phyloP scores from a whole-genome alignment of 495 filamentous ascomycete genomes.

The Hypoxylon subgilvum region DNA sequence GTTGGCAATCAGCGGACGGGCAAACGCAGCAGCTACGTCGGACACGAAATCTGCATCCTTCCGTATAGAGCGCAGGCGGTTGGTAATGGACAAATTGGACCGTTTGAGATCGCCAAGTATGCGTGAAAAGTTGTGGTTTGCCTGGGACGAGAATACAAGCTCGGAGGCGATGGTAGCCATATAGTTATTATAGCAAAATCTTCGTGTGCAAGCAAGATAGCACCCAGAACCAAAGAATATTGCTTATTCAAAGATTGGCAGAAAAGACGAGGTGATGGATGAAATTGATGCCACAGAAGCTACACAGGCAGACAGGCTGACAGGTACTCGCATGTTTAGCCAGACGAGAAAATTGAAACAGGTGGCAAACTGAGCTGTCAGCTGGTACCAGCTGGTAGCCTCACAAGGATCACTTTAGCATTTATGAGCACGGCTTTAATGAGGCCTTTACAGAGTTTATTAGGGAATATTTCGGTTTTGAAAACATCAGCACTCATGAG shows the following conservation, averaged over 20 bases:
- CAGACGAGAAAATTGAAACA: neutral
- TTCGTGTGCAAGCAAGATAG: no score
- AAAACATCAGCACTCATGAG: no score
- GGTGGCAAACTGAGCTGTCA: neutral
- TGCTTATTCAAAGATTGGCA: no score
- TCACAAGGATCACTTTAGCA: no score
- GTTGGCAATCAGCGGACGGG: conserved; percentile 87
- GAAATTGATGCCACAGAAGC: neutral
- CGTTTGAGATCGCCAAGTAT: conserved; percentile 67
- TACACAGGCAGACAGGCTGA: neutral
- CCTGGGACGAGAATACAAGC: conserved; percentile 57
- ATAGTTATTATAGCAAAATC: neutral
- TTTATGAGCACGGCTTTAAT: no score
- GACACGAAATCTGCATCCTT: conserved; percentile 71
- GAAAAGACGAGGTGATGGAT: neutral
- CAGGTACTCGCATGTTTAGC: neutral
- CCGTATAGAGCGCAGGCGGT: conserved; percentile 77
- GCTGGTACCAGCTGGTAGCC: neutral
- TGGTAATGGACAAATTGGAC: conserved; percentile 76
- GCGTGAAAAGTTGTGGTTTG: conserved; percentile 60
- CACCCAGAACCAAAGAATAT: no score
- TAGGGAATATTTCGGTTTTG: no score
- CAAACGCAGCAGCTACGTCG: conserved; percentile 55
- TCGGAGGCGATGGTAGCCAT: conserved; percentile 45
- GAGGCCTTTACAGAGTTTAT: no score